These are phyloP conservation scores for Dacryopinax spathularia DNA, from an alignment of 768 basidiomycete genomes.

Conservation along the genomic window DNA sequence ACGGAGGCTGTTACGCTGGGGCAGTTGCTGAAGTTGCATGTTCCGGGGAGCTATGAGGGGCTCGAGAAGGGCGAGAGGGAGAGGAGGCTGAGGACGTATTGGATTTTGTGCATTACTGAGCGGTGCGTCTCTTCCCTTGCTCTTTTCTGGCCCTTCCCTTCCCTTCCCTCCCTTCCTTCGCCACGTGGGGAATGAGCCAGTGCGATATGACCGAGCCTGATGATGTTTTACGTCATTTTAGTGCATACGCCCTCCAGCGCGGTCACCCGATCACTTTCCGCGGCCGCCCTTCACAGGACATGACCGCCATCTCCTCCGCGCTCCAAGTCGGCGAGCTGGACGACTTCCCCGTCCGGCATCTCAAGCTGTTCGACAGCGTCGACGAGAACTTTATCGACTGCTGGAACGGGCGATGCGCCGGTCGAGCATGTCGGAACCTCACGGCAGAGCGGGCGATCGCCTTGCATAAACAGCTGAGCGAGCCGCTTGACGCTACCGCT, in stretches of 20 bases:
- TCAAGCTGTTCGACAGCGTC: conserved; percentile 16
- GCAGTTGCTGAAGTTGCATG: conserved; percentile 13
- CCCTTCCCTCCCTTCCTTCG: too few species aligned
- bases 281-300: conserved; percentile 5
- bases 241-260: conserved; percentile 18
- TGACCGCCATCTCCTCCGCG: background rate
- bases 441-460: conserved; percentile 3
- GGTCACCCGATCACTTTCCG: conserved; percentile 12
- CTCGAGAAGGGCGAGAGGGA: conserved; percentile 10
- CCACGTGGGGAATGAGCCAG: too few species aligned
- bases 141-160: too few species aligned
- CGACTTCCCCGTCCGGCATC: conserved; percentile 13
- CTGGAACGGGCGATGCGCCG: conserved; percentile 16
- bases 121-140: conserved; percentile 10
- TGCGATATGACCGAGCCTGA: too few species aligned
- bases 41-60: conserved; percentile 6
- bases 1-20: conserved; percentile 16
- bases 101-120: conserved; percentile 18
- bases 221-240: too few species aligned
- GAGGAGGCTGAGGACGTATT: conserved; percentile 15
- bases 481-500: background rate
- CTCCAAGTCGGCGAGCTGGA: conserved; percentile 1
- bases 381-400: conserved; percentile 16
- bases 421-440: conserved; percentile 9
- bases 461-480: background rate